Evolutionary conservation across 2,329 filamentous ascomycete genomes (phyloP).

Genomic region (Sordariomycetes sp.): DNA sequence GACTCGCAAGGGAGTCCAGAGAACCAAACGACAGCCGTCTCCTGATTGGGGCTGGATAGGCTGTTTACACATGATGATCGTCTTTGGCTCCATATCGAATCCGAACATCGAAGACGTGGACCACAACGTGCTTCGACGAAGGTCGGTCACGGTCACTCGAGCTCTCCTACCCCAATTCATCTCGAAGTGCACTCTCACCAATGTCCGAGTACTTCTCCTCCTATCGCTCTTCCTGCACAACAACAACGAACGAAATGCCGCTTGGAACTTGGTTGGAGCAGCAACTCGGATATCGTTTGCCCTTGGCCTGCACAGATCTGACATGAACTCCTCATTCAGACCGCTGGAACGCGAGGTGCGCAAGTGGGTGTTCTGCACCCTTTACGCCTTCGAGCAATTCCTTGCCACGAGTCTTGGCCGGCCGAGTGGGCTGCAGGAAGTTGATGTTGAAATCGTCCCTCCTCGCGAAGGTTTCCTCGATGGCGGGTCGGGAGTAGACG

Average conservation of each 20-base stretch:
- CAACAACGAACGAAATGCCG: conserved; percentile 26
- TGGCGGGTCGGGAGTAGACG: conserved; percentile 15
- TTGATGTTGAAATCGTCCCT: conserved; percentile 21
- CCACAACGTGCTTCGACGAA: conserved; percentile 14
- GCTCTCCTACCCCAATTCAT: conserved; percentile 17
- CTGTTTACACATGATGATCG: conserved; percentile 26
- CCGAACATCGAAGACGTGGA: conserved; percentile 13
- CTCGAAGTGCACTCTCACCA: conserved; percentile 20
- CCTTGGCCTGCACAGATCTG: conserved; percentile 18
- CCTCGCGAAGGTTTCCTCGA: conserved; percentile 18
- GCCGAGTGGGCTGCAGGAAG: conserved; percentile 22
- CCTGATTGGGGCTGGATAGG: conserved; percentile 23
- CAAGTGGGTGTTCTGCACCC: conserved; percentile 25
- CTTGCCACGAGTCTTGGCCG: conserved; percentile 24
- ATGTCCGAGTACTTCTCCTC: conserved; percentile 20
- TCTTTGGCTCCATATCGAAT: conserved; percentile 21
- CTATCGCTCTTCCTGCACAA: conserved; percentile 25
- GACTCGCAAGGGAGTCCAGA: conserved; percentile 5
- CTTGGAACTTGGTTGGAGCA: conserved; percentile 22
- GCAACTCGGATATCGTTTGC: conserved; percentile 21
- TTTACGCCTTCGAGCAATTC: conserved; percentile 26
- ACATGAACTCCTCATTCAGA: conserved; percentile 18
- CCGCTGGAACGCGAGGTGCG: conserved; percentile 22
- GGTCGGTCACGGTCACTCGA: conserved; percentile 13
- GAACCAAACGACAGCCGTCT: conserved; percentile 5